A percentile compares a stretch with the other conserved stretches of the same genome.
Conservation (phyloP, 1,284 basidiomycete genomes). For the Prillingera fragicola region DNA sequence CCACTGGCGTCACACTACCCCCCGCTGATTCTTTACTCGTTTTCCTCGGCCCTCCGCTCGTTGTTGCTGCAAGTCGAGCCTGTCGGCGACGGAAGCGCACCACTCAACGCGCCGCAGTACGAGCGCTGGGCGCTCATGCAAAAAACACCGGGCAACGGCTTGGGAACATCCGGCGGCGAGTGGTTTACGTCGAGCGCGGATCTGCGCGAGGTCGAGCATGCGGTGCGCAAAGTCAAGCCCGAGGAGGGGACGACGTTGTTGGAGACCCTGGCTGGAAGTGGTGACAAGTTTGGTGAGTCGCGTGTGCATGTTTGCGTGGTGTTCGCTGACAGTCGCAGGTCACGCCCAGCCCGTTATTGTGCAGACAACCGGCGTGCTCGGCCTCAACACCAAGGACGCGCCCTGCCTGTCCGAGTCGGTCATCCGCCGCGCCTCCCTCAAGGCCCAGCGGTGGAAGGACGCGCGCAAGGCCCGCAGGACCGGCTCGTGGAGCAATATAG, state of each 20-base stretch:
- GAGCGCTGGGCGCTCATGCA: slow-evolving; percentile 43
- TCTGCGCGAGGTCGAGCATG: slow-evolving; percentile 22
- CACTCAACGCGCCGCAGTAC: background rate
- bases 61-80: slow-evolving; percentile 33
- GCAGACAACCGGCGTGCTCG: slow-evolving; percentile 19
- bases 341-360: slow-evolving; percentile 30
- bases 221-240: slow-evolving; percentile 9
- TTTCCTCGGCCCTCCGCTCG: slow-evolving; percentile 33
- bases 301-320: background rate
- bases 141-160: slow-evolving; percentile 20
- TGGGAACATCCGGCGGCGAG: slow-evolving; percentile 23
- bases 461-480: slow-evolving; percentile 1
- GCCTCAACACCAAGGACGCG: slow-evolving; percentile 5
- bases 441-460: slow-evolving; percentile 39
- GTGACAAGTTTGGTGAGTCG: slow-evolving; percentile 33
- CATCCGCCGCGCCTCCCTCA: slow-evolving; percentile 34
- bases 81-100: slow-evolving; percentile 2
- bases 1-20: slow-evolving; percentile 37
- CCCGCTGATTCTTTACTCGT: slow-evolving; percentile 37
- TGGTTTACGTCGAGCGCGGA: slow-evolving; percentile 41
- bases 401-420: slow-evolving; percentile 28
- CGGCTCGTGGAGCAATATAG: slow-evolving; percentile 1
- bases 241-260: slow-evolving; percentile 14
- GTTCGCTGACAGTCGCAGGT: slow-evolving; percentile 18
- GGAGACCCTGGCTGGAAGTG: slow-evolving; percentile 19